Evolutionary conservation across 148 eudicot species (phyloP), one percentile per base, ranked within the genome.

Genomic region (Selenicereus undatus): DNA sequence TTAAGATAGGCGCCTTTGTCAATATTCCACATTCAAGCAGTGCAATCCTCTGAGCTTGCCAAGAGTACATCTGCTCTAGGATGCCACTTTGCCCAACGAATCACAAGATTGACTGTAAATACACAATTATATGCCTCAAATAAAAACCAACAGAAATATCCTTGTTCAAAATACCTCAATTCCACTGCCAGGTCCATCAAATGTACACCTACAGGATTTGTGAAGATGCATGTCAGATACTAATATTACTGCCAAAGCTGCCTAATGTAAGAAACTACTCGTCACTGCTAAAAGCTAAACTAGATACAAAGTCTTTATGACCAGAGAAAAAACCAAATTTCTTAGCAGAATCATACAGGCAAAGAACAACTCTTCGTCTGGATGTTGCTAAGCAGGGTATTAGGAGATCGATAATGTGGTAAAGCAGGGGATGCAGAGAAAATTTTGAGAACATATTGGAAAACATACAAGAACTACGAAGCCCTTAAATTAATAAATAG

Each of bases 11-110:
- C 82, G 42, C 84, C 83, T 79, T 81, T 93, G 85, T 93, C 97
- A 4, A 97, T 97, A 87, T 95, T 92, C 97, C 97, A 95, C 97
- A 95, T 90, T 96, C 96, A 91, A 83, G 88, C 88, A 65, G 90
- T 81, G 29, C 82, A 85, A 89, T 93, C 98, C 82, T 90, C 94
- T 75, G 96, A 90, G 82, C 98, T 97, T 73, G 97, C 97, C 88
- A 95, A 87, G 80, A 95, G 83, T 79, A 95, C 50, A 81, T 91
- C 92, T 81, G 97, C 98, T 83, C 89, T 91, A 62, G 98, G 97
- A 89, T 95, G 98, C 98, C 98, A 95, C 82, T 83, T 90, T 77
- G 93, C 88, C 98, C 98, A 95, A 97, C 93, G 87, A 80, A 69
- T 52, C 81, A 74, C 22, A 83, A 60, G 78, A 35, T 66, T 84